Evolutionary conservation across 805 yeast species (phyloP), one percentile per base, ranked within the genome.

Genomic region (Teunomyces aglyptinius): DNA sequence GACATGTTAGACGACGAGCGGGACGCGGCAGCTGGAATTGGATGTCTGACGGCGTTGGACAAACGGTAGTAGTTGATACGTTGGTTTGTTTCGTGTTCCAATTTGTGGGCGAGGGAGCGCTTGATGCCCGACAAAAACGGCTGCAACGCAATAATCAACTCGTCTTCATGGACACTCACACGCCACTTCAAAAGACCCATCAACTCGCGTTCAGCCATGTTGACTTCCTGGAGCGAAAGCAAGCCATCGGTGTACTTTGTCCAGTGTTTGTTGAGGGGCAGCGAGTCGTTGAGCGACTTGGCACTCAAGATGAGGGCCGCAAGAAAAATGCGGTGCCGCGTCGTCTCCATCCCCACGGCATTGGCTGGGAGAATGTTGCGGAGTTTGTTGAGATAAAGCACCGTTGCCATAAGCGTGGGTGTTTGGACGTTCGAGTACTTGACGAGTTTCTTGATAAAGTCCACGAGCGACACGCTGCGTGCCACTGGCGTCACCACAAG

Each of bases 201-300:
- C 57, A 94, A 73, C 68, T 92, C 98, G 54, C 91, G 77, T 69
- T 92, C 99, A 59, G 95, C 86, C 53, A 90, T 82, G 67, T 92
- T 94, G 45, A 94, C 89, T 60, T 92, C 98, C 18, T 75, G 75
- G 32, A 87, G 70, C 7, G 83, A 63, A 49, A 92, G 77, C 36
- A 94, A 74, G 0, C 97, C 97, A 61, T 85, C 84, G 3, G 98
- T 91, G 72, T 92, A 91, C 49, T 81, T 77, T 4, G 96, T 85
- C 99, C 99, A 92, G 71, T 94, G 97, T 69, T 86, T 91, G 70
- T 92, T 92, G 63, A 92, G 78, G 36, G 99, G 99, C 16, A 95
- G 85, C 3, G 96, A 86, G 71, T 92, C 99, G 67, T 92, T 92
- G 53, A 91, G 78, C 52, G 83, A 83, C 71, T 92, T 92, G 12